A percentile compares a stretch with the other conserved stretches of the same genome.
phyloP scores from a whole-genome alignment of 176 grass and related monocot genomes.

The Oryza longistaminata region DNA sequence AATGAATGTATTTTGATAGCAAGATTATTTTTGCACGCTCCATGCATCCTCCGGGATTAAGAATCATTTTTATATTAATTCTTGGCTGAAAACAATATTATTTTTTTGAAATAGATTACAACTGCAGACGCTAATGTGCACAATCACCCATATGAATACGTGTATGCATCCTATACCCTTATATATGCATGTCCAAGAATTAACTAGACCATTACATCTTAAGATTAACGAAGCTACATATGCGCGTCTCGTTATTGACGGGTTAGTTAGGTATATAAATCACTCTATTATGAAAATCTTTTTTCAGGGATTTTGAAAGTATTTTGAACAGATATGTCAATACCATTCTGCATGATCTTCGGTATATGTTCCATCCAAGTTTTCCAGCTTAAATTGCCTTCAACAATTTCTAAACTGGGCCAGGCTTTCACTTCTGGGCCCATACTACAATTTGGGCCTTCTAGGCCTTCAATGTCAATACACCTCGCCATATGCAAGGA shows the following conservation, averaged over 20 bases:
- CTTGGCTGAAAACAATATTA: too few species aligned
- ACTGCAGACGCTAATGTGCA: too few species aligned
- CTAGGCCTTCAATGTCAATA: not conserved
- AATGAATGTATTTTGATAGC: not conserved
- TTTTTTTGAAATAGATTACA: too few species aligned
- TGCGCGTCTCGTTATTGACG: too few species aligned
- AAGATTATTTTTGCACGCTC: not conserved
- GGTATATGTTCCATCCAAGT: not conserved
- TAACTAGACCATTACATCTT: too few species aligned
- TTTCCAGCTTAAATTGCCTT: not conserved
- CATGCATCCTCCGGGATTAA: not conserved
- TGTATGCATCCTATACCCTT: too few species aligned
- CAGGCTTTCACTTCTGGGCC: too few species aligned
- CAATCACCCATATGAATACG: too few species aligned
- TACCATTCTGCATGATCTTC: not conserved
- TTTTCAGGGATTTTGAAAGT: not conserved
- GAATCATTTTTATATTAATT: not conserved
- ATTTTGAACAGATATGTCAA: not conserved
- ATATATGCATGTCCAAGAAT: too few species aligned
- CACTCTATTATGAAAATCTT: not conserved
- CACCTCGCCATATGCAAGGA: not conserved
- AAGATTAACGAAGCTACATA: too few species aligned
- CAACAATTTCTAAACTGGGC: not conserved
- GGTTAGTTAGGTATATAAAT: not conserved
- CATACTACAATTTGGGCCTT: not conserved